phyloP scores from a whole-genome alignment of 163 green algal genomes.

The Scenedesmus sp. region DNA sequence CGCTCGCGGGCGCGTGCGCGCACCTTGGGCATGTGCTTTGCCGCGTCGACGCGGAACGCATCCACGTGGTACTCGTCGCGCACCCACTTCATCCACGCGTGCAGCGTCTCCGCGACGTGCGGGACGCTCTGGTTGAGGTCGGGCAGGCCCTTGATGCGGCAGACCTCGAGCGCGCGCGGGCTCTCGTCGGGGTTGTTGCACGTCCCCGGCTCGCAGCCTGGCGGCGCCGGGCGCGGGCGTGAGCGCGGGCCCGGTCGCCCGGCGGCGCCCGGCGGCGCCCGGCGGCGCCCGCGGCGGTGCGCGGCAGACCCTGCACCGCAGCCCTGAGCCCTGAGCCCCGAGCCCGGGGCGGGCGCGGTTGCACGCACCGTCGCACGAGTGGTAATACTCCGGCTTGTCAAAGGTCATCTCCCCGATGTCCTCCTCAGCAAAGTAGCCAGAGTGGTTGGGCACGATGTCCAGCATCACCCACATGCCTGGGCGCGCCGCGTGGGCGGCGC shows the following conservation, averaged over 20 bases:
- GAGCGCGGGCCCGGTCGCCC: too few relatives aligned
- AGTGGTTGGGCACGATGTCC: conserved; percentile 44
- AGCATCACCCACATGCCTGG: conserved; percentile 43
- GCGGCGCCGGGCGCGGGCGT: neutral
- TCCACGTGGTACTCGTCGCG: conserved; percentile 27
- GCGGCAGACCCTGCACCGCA: too few relatives aligned
- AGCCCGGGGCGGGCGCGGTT: too few relatives aligned
- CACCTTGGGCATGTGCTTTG: neutral
- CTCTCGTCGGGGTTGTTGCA: conserved; percentile 30
- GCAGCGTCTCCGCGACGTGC: conserved; percentile 25
- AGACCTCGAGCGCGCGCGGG: conserved; percentile 6
- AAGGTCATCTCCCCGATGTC: conserved; percentile 36
- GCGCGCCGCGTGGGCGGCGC: neutral
- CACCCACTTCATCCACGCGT: conserved; percentile 28
- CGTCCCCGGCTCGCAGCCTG: conserved; percentile 26
- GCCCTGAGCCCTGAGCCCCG: too few relatives aligned
- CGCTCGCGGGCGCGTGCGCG: too few relatives aligned
- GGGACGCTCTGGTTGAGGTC: conserved; percentile 32
- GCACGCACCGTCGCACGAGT: conserved; percentile 17
- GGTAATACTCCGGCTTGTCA: conserved; percentile 26
- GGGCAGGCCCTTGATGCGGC: conserved; percentile 29
- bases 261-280: too few relatives aligned
- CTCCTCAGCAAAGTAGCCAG: conserved; percentile 29
- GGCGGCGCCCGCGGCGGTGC: too few relatives aligned
- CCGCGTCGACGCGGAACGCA: conserved; percentile 36